Base-by-base conservation (phyloP, 2,329 filamentous ascomycete genomes). In the Aspergillus flavus region DNA sequence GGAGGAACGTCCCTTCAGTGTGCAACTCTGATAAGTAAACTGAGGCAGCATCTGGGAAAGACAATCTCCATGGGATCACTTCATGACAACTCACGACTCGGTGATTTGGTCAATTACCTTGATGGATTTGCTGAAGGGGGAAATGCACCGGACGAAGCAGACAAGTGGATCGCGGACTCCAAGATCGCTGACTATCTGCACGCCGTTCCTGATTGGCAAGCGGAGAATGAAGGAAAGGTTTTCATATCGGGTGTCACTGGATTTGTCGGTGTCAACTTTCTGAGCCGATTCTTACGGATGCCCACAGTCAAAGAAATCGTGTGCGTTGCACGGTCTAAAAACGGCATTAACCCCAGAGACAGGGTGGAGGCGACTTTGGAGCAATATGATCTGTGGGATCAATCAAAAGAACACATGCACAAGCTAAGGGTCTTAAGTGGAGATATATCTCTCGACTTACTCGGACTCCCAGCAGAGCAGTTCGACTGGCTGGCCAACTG, bases 231-330 rank as follows among this genome's bases (percentile, higher is more conserved):
- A 59, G 64, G 64, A 19, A 61, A 50, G 3, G 39, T 65, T 19
- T 63, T 65, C 6, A n/a, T 96, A 6, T 96, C 92, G 1, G 92
- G 93, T 36, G 91, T 90, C 3, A 96, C 92, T 1, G 92, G 92
- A 1, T 96, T 96, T 80, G 76, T 96, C n/a, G 92, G 92, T 12
- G 85, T 90, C 0, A 94, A 91, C 72, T 79, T 96, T 6, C 78
- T 94, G 32, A 84, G 84, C 61, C 90, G 94, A 57, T 76, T 95
- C 1, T 81, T 95, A 82, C 84, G 21, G 34, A 81, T 78, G 30
- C 82, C 78, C 14, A 75, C 79, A 23, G 79, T 85, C 23, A 60
- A 67, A 21, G 86, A 85, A 64, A 81, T 95, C 4, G 87, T 94
- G 60, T 88, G 88, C 0, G 87, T 93, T 59, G 88, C 94, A 0